Percentiles rank a stretch among this genome's conserved stretches.
Conservation (phyloP, 2,329 filamentous ascomycete genomes). For the Ophiostoma ulmi region DNA sequence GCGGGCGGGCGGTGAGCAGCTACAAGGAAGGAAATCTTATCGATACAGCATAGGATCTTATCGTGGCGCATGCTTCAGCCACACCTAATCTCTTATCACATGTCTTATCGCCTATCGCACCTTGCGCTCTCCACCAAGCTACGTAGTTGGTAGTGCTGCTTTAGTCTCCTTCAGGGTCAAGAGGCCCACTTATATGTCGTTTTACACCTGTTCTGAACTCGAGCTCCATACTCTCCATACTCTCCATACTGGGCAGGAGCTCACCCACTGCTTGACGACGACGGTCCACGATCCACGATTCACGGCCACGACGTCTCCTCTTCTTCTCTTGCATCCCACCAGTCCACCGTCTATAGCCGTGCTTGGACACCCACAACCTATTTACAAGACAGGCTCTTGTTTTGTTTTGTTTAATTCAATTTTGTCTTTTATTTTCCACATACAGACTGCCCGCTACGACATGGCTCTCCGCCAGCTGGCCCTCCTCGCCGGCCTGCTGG, state of each 20-base stretch:
- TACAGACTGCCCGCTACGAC: constrained; percentile 2
- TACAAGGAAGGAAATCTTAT: neutral
- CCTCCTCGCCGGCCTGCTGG: constrained; percentile 19
- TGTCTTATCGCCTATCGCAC: neutral
- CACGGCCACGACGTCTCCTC: neutral
- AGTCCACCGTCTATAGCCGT: neutral
- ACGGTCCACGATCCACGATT: neutral
- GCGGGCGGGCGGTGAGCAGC: neutral
- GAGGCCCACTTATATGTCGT: neutral
- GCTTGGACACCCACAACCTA: neutral
- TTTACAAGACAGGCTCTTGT: neutral
- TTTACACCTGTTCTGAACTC: constrained; percentile 10
- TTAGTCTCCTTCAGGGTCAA: neutral
- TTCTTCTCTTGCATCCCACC: neutral
- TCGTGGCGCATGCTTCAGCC: constrained; percentile 7
- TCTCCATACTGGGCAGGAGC: neutral
- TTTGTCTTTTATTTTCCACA: neutral
- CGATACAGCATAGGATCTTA: neutral
- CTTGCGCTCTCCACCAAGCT: neutral
- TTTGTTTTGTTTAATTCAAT: constrained; percentile 7
- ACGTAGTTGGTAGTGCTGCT: constrained; percentile 11
- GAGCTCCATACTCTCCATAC: neutral
- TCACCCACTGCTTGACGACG: constrained; percentile 3
- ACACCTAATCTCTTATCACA: neutral
- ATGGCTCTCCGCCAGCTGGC: constrained; percentile 29